Evolutionary conservation across 2,329 filamentous ascomycete species (phyloP).

Genomic region (Exophiala calicioides): DNA sequence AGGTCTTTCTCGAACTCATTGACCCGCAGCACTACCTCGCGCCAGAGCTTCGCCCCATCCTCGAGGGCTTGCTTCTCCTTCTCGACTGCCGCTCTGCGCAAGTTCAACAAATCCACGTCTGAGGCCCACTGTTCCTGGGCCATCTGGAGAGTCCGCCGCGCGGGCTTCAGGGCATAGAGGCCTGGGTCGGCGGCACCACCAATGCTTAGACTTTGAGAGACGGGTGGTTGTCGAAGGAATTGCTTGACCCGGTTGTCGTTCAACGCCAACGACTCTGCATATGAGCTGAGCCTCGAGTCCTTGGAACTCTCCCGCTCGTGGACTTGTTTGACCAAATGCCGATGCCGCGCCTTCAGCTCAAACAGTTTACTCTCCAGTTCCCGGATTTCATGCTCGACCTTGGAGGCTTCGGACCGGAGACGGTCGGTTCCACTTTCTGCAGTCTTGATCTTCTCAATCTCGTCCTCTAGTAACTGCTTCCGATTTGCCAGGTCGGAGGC

Average conservation of each 20-base stretch:
- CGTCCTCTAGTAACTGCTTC: conserved; percentile 50
- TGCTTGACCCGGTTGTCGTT: conserved; percentile 56
- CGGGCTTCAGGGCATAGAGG: conserved; percentile 56
- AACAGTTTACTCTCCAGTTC: conserved; percentile 58
- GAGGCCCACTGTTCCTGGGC: conserved; percentile 58
- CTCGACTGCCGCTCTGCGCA: conserved; percentile 50
- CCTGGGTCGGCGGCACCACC: conserved; percentile 29
- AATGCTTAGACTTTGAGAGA: conserved; percentile 38
- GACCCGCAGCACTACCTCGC: conserved; percentile 54
- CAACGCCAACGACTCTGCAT: conserved; percentile 56
- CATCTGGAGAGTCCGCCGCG: conserved; percentile 61
- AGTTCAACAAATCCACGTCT: conserved; percentile 49
- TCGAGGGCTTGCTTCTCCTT: conserved; percentile 59
- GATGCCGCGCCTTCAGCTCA: conserved; percentile 57
- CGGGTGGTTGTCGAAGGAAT: conserved; percentile 54
- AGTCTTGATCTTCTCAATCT: conserved; percentile 50
- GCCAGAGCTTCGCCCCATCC: conserved; percentile 61
- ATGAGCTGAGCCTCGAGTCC: conserved; percentile 61
- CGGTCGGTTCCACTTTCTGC: conserved; percentile 48
- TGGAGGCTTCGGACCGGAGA: conserved; percentile 53
- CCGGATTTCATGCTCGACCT: conserved; percentile 58
- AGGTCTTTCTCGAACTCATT: conserved; percentile 55
- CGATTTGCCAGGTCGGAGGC: conserved; percentile 56
- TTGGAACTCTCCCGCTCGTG: conserved; percentile 57
- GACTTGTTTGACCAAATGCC: conserved; percentile 54